Base-by-base conservation (phyloP, 352 stramenopile species). In the Pythium sukuiense region DNA sequence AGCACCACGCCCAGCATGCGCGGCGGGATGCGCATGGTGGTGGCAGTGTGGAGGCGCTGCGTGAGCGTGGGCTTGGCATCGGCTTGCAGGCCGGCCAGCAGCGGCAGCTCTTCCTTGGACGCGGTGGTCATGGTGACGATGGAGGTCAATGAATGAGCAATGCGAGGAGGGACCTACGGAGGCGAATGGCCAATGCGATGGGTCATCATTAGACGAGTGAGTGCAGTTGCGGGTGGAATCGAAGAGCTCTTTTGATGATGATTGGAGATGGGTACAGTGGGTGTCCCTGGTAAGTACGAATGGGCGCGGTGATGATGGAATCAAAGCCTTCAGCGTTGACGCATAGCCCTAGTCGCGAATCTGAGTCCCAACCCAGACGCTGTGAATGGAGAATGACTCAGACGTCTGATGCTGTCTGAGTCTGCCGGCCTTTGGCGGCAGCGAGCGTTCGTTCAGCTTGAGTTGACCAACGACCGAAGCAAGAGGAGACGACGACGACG, bases 1-100 rank as follows among this genome's bases (percentile, higher is more conserved):
- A 89, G 57, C 16, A 78, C 63, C 37, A 79, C 60, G 18, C 74
- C 74, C 50, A 65, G 46, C 1, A 81, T 49, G 14, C 63, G 68
- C 13, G 48, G 39, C 27, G 67, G 60, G 8, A 73, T 33, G 20
- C 30, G 20, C 20, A 24, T 24, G 20, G 20, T 24, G 20, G 20
- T 24, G 20, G 20, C 20, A 24, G 20, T 24, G 20, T 37, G 7
- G 0, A 62, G 43, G 24, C 1, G 41, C 43, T 5, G 35, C 58
- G 26, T 46, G 5, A 37, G 32, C 32, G 43, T 7, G 4, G 43
- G 32, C 27, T 41, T 24, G 57, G 48, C 33, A 8, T 58, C 20
- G 26, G 27, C 30, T 16, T 4, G 14, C 30, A 24, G 7, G 13
- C 6, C 9, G 33, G 26, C 30, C 37, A 61, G 52, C 7, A 61